Evolutionary conservation across 371 early-diverging fungal genomes (phyloP).

Genomic region (Lichtheimia ramosa): DNA sequence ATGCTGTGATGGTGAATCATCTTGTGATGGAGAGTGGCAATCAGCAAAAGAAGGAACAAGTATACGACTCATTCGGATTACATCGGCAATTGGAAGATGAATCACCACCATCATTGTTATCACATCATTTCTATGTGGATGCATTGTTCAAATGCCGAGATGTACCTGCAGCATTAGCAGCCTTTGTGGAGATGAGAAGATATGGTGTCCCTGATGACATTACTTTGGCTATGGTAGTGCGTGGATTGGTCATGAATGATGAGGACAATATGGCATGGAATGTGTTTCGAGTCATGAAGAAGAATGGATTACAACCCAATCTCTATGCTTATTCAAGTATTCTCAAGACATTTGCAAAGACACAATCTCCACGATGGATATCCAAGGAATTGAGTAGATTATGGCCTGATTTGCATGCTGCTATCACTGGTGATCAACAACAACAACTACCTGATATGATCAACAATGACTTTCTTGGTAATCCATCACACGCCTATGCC

Average conservation of each 20-base stretch:
- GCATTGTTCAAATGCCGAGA: conserved; percentile 47
- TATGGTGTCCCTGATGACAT: conserved; percentile 37
- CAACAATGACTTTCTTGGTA: neutral
- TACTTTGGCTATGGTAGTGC: conserved; percentile 43
- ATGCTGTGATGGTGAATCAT: conserved; percentile 44
- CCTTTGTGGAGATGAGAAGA: conserved; percentile 33
- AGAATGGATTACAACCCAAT: conserved; percentile 30
- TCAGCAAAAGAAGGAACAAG: conserved; percentile 14
- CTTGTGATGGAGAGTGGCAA: conserved; percentile 31
- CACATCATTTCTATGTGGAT: conserved; percentile 30
- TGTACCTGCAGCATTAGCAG: conserved; percentile 35
- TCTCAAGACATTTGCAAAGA: conserved; percentile 27
- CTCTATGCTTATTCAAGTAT: conserved; percentile 35
- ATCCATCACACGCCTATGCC: conserved; percentile 19
- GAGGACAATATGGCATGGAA: conserved; percentile 39
- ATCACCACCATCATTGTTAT: neutral
- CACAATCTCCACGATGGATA: neutral
- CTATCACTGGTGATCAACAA: neutral
- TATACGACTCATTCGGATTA: conserved; percentile 18
- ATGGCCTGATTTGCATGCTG: conserved; percentile 9
- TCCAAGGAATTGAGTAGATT: neutral
- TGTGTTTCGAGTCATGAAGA: conserved; percentile 31
- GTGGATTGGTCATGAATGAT: conserved; percentile 37
- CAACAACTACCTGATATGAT: neutral
- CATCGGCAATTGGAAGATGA: conserved; percentile 5